Conservation (phyloP, 257 asterid genomes). For the Phtheirospermum japonicum region DNA sequence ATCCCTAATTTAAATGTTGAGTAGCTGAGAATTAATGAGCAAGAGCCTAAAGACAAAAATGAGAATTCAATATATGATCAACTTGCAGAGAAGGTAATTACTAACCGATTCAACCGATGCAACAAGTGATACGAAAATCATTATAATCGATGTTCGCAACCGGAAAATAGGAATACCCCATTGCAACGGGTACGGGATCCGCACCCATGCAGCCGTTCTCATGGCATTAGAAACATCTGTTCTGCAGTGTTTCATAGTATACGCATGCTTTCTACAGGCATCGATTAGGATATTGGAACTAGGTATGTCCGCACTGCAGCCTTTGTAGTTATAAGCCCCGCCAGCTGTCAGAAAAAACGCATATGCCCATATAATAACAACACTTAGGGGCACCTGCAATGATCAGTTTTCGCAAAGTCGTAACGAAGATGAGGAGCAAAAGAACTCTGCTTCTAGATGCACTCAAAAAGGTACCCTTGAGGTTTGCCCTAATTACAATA, state of each 20-base stretch:
- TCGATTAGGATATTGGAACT: constrained; percentile 82
- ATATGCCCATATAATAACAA: constrained; percentile 80
- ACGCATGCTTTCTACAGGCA: constrained; percentile 83
- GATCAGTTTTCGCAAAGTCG: constrained; percentile 21
- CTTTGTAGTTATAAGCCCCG: constrained; percentile 91
- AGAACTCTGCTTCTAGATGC: background rate
- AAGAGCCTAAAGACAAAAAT: background rate
- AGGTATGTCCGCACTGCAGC: constrained; percentile 81
- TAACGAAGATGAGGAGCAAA: constrained; percentile 15
- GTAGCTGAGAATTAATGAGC: background rate
- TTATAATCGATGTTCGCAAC: constrained; percentile 74
- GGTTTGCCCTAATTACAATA: too few species aligned
- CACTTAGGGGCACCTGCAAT: constrained; percentile 92
- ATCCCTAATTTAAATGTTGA: background rate
- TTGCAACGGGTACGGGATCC: constrained; percentile 93
- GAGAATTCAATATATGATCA: constrained; percentile 10
- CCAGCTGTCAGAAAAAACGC: constrained; percentile 94
- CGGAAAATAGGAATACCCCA: constrained; percentile 97
- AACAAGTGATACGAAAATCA: constrained; percentile 75
- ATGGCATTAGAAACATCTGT: constrained; percentile 93
- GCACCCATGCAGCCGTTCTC: constrained; percentile 92
- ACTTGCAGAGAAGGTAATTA: constrained; percentile 16
- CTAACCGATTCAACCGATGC: constrained; percentile 93
- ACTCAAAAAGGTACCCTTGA: background rate
- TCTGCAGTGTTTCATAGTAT: constrained; percentile 95